Percentiles rank a stretch among this genome's conserved stretches.
These are phyloP conservation scores for Didymella keratinophila DNA, from an alignment of 2,329 filamentous ascomycete species.

Conservation along the genomic window DNA sequence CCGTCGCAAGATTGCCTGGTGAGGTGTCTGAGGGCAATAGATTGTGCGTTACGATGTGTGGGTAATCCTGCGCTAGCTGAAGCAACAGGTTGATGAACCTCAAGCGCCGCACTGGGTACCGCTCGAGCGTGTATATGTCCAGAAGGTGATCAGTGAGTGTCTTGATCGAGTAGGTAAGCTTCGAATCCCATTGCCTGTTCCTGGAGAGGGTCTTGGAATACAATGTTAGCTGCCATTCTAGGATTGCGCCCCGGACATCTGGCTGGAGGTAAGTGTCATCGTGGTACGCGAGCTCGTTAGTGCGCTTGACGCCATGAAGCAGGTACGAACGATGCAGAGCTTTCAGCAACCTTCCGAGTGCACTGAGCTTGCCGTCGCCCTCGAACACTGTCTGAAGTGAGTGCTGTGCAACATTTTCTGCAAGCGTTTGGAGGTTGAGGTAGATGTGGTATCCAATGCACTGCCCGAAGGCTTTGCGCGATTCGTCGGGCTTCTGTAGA, in stretches of 20 bases:
- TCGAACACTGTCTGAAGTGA: conserved; percentile 64
- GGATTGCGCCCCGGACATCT: conserved; percentile 46
- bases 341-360: conserved; percentile 66
- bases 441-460: conserved; percentile 70
- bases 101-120: conserved; percentile 45
- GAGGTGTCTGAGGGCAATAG: conserved; percentile 7
- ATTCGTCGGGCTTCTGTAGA: conserved; percentile 63
- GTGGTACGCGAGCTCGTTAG: conserved; percentile 57
- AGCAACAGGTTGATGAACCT: conserved; percentile 39
- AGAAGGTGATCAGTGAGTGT: conserved; percentile 33
- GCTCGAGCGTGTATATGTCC: conserved; percentile 36
- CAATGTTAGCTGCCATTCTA: conserved; percentile 55
- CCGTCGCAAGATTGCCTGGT: background rate
- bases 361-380: conserved; percentile 58
- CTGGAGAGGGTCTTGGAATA: conserved; percentile 41
- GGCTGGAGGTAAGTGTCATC: conserved; percentile 44
- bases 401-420: conserved; percentile 57
- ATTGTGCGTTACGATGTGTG: conserved; percentile 61
- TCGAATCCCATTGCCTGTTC: conserved; percentile 41
- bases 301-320: conserved; percentile 55
- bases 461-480: conserved; percentile 64
- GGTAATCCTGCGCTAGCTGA: conserved; percentile 62
- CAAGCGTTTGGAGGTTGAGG: conserved; percentile 64
- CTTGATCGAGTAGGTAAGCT: conserved; percentile 36
- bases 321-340: conserved; percentile 64